Evolutionary conservation across 2,329 filamentous ascomycete species (phyloP).

Genomic region (Thielaviopsis musarum): DNA sequence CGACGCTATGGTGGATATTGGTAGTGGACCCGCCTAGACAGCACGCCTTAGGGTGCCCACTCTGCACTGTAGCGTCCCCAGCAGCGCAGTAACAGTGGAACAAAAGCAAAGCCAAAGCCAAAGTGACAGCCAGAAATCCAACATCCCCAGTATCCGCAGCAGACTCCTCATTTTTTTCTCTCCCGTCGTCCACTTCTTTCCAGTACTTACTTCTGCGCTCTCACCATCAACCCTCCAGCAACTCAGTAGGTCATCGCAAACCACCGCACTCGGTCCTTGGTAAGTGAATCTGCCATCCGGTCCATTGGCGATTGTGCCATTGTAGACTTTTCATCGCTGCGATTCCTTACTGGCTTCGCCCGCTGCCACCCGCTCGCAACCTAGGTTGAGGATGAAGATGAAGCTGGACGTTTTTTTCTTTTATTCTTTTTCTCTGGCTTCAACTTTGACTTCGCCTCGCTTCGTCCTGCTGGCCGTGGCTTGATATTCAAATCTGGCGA

Average conservation of each 20-base stretch:
- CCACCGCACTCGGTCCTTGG: constrained; percentile 1
- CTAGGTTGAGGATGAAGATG: too few relatives aligned
- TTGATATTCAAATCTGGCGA: neutral
- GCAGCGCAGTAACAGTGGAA: neutral
- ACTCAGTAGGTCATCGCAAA: constrained; percentile 5
- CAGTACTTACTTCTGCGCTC: neutral
- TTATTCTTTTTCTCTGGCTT: neutral
- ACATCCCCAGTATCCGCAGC: constrained; percentile 1
- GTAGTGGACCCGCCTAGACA: neutral
- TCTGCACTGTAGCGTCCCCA: neutral
- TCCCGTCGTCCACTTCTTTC: constrained; percentile 1
- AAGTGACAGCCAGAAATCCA: neutral
- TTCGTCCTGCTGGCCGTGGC: neutral
- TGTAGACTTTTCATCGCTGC: neutral
- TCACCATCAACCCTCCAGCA: constrained; percentile 1
- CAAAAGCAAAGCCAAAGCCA: neutral
- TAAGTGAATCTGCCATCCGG: neutral
- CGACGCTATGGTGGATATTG: neutral
- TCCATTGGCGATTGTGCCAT: neutral
- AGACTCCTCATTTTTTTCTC: constrained; percentile 10
- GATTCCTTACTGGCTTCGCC: neutral
- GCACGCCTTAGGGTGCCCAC: neutral
- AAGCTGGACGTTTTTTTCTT: too few relatives aligned
- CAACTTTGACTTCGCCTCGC: neutral
- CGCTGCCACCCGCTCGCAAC: neutral